Conservation (phyloP, 495 filamentous ascomycete species). For the Hypoxylon crocopeplum region DNA sequence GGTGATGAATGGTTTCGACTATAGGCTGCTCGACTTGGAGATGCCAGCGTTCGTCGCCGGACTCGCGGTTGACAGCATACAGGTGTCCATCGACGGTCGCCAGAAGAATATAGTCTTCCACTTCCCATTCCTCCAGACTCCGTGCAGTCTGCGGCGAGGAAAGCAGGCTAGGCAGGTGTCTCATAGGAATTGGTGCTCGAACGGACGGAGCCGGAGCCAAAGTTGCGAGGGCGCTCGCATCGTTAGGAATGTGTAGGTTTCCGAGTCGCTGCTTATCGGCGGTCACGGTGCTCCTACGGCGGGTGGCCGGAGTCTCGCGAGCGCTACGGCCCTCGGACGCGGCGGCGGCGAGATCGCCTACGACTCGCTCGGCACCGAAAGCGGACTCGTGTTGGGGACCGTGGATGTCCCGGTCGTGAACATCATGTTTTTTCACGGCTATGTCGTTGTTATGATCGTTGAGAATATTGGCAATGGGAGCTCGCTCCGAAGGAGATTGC, state of each 20-base stretch:
- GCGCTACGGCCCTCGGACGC: constrained; percentile 34
- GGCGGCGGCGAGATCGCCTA: constrained; percentile 35
- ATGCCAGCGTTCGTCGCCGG: constrained; percentile 81
- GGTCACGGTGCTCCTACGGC: constrained; percentile 26
- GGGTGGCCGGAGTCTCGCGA: constrained; percentile 17
- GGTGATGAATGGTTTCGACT: constrained; percentile 87
- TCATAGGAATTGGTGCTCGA: constrained; percentile 77
- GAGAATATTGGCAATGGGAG: constrained; percentile 37
- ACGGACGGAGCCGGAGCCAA: constrained; percentile 90
- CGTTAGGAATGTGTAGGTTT: constrained; percentile 59
- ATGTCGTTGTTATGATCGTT: constrained; percentile 41
- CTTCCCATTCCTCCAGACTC: constrained; percentile 97
- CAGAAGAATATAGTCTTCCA: constrained; percentile 99
- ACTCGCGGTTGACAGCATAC: constrained; percentile 89
- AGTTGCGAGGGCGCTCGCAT: constrained; percentile 94
- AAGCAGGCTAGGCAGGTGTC: constrained; percentile 64
- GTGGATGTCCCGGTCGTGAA: constrained; percentile 22
- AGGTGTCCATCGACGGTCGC: constrained; percentile 98
- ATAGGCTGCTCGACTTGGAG: constrained; percentile 82
- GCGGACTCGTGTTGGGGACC: constrained; percentile 40
- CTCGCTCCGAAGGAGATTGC: constrained; percentile 34
- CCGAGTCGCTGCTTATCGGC: constrained; percentile 48
- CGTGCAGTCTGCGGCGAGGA: constrained; percentile 85
- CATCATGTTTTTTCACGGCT: constrained; percentile 26
- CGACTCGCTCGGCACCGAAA: constrained; percentile 32